Evolutionary conservation across 169 alveolate species (phyloP).

Genomic region (Perkinsus chesapeaki): DNA sequence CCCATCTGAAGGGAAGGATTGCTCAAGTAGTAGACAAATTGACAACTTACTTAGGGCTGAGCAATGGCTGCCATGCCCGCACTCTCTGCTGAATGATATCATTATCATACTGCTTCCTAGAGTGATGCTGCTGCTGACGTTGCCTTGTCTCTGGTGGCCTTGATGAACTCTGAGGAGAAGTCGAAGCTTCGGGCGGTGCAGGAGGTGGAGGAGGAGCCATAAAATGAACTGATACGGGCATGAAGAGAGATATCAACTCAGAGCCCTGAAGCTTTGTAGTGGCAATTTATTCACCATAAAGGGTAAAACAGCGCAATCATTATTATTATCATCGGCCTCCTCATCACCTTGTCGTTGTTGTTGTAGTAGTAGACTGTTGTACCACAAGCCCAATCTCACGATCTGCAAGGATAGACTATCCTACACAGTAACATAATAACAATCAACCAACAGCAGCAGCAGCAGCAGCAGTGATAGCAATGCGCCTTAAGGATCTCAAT

Average conservation of each 20-base stretch:
- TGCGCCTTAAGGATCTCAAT: background rate
- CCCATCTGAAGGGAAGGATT: conserved; percentile 50
- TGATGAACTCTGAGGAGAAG: background rate
- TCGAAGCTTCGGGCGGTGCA: no score
- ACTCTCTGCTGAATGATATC: conserved; percentile 56
- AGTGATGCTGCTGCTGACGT: background rate
- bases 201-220: no score
- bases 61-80: conserved; percentile 85
- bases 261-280: no score
- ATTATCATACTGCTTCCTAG: background rate
- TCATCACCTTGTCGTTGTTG: no score
- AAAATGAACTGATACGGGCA: no score
- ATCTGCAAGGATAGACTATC: background rate
- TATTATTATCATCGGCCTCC: no score
- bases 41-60: conserved; percentile 43
- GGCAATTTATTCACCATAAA: no score
- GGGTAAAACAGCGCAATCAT: no score
- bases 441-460: background rate
- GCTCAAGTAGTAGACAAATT: conserved; percentile 52
- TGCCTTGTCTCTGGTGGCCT: background rate
- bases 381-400: no score
- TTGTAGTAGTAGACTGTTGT: no score
- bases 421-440: background rate
- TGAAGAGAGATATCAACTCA: no score
- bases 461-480: background rate